Percentiles rank a stretch among this genome's conserved stretches.
Evolutionary conservation across 352 stramenopile genomes (phyloP).

Genomic region (Globisporangium irregulare): DNA sequence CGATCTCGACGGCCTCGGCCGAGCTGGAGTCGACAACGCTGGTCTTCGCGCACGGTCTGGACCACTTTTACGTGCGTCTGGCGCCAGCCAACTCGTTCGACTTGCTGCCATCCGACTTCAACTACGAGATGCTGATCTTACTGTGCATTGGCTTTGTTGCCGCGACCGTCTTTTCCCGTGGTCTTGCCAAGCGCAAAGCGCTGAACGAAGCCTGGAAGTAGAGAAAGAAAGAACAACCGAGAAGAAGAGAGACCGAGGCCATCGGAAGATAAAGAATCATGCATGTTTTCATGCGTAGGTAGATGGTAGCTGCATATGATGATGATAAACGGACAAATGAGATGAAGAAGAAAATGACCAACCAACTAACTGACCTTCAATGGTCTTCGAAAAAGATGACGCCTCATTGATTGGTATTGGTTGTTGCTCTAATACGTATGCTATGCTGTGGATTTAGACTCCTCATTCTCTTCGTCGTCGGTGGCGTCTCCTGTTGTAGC

Average conservation of each 20-base stretch:
- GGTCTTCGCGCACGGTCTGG: slow-evolving; percentile 91
- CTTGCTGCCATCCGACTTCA: slow-evolving; percentile 95
- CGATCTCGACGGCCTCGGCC: slow-evolving; percentile 64
- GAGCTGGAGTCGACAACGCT: slow-evolving; percentile 95
- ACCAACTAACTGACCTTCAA: background rate
- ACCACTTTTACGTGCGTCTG: slow-evolving; percentile 94
- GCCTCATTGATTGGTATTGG: background rate
- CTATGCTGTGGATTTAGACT: slow-evolving; percentile 4
- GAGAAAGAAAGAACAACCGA: background rate
- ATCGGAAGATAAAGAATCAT: slow-evolving; percentile 3
- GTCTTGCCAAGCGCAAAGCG: slow-evolving; percentile 67
- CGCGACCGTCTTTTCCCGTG: slow-evolving; percentile 63
- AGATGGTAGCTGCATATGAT: slow-evolving; percentile 11
- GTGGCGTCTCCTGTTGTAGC: background rate
- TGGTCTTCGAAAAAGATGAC: background rate
- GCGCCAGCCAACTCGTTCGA: slow-evolving; percentile 95
- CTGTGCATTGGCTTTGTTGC: slow-evolving; percentile 87
- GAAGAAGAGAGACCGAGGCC: background rate
- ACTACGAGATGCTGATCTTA: slow-evolving; percentile 91
- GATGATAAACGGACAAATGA: slow-evolving; percentile 11
- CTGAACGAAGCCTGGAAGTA: slow-evolving; percentile 86
- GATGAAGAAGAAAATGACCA: slow-evolving; percentile 2
- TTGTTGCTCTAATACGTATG: slow-evolving; percentile 5
- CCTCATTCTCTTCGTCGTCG: slow-evolving; percentile 10
- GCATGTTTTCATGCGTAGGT: slow-evolving; percentile 5